Conservation (phyloP, 805 yeast genomes). For the Kuraishia piskuri region DNA sequence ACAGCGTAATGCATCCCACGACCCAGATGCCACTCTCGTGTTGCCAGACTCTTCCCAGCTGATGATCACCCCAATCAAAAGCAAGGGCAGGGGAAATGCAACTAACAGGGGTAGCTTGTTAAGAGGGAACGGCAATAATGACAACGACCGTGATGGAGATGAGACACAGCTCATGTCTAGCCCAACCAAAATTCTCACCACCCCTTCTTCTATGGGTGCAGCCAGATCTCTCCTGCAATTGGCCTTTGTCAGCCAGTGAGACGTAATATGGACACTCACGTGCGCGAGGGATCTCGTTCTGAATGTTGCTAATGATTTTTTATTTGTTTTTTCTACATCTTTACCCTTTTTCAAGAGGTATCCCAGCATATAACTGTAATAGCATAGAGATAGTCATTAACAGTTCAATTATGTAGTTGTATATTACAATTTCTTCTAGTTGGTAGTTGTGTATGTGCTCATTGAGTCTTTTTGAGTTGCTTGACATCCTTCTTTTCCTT, state of each 20-base stretch:
- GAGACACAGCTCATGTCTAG: constrained; percentile 23
- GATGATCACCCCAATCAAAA: constrained; percentile 2
- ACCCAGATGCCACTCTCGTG: constrained; percentile 2
- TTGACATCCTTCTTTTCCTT: constrained; percentile 13
- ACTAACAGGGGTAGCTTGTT: constrained; percentile 1
- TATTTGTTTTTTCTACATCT: not conserved
- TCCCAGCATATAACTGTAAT: not conserved
- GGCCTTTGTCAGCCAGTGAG: constrained; percentile 16
- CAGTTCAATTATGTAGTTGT: not conserved
- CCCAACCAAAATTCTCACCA: constrained; percentile 30
- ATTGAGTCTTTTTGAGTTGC: not conserved
- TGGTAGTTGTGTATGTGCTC: not conserved
- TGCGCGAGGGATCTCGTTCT: not conserved
- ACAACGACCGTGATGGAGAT: constrained; percentile 6
- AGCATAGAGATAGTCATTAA: not conserved
- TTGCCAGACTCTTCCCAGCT: constrained; percentile 4
- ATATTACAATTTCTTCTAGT: not conserved
- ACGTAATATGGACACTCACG: constrained; percentile 11
- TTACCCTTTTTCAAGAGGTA: not conserved
- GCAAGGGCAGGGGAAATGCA: not conserved
- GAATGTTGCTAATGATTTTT: not conserved
- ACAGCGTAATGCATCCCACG: not conserved
- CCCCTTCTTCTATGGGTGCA: constrained; percentile 41
- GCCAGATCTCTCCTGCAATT: constrained; percentile 34
- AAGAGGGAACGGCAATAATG: not conserved